These are phyloP conservation scores for Aphanomyces stellatus DNA, from an alignment of 352 stramenopile genomes.

Conservation along the genomic window DNA sequence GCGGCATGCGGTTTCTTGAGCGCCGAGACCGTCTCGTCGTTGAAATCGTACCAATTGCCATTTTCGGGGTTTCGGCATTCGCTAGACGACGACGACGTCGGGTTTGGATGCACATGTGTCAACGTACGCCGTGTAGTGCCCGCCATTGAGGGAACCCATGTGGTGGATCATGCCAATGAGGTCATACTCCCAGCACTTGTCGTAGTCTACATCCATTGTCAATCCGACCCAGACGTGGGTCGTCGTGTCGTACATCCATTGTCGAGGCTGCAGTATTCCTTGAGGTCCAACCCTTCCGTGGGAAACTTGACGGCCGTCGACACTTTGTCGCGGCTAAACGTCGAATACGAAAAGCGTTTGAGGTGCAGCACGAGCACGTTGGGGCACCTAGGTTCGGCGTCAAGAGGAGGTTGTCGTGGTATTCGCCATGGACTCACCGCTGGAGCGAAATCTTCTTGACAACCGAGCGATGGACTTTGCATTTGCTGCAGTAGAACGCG, in stretches of 20 bases:
- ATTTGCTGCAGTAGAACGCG: conserved; percentile 64
- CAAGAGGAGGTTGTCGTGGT: not conserved
- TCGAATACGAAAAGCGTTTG: conserved; percentile 83
- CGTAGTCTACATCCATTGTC: conserved; percentile 22
- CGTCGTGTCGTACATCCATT: not conserved
- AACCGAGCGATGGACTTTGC: conserved; percentile 57
- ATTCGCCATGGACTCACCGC: conserved; percentile 23
- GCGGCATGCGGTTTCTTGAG: conserved; percentile 55
- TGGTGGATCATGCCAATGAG: conserved; percentile 72
- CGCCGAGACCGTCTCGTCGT: conserved; percentile 54
- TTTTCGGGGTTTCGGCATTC: conserved; percentile 62
- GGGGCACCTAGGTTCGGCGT: conserved; percentile 25
- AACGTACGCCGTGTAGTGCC: conserved; percentile 77
- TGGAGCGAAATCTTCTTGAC: conserved; percentile 74
- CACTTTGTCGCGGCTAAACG: conserved; percentile 68
- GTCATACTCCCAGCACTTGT: conserved; percentile 65
- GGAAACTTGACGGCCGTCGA: conserved; percentile 58
- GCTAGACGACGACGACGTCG: too few relatives aligned
- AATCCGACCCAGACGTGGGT: too few relatives aligned
- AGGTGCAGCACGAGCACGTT: conserved; percentile 84
- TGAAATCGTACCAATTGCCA: conserved; percentile 75
- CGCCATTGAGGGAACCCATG: conserved; percentile 61
- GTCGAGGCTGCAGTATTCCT: conserved; percentile 55
- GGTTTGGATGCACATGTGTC: too few relatives aligned
- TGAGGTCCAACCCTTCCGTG: conserved; percentile 44